phyloP scores from a whole-genome alignment of 495 filamentous ascomycete genomes.

The Xylaria scruposa region DNA sequence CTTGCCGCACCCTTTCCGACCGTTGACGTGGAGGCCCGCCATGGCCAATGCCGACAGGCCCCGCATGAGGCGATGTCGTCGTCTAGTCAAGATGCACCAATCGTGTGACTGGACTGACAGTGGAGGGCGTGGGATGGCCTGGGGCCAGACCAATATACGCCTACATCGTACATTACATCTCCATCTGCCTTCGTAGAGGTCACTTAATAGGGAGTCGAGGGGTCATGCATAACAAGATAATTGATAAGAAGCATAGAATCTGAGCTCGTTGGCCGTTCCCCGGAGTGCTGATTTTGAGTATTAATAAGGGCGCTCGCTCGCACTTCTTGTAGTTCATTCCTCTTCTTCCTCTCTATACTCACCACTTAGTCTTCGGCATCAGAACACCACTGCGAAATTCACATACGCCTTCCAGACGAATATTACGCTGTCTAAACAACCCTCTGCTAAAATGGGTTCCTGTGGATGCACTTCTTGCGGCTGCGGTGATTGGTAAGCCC shows the following conservation, averaged over 20 bases:
- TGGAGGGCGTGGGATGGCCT: conserved; percentile 11
- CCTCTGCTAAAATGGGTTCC: conserved; percentile 24
- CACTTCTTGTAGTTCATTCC: neutral
- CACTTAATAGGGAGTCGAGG: neutral
- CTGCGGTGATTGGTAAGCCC: conserved; percentile 21
- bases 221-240: neutral
- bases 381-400: neutral
- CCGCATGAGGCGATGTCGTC: neutral
- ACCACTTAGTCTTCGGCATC: neutral
- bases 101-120: neutral
- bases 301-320: neutral
- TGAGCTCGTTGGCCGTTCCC: neutral
- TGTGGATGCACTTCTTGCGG: conserved; percentile 26
- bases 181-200: neutral
- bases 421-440: neutral
- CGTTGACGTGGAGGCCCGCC: neutral
- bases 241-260: neutral
- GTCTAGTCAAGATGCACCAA: conserved; percentile 1
- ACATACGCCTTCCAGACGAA: neutral
- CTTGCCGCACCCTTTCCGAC: neutral
- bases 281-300: neutral
- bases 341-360: neutral
- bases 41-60: neutral
- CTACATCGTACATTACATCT: neutral
- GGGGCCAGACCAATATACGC: neutral